Base-by-base conservation (phyloP, 2,329 filamentous ascomycete species). In the Claviceps arundinis region DNA sequence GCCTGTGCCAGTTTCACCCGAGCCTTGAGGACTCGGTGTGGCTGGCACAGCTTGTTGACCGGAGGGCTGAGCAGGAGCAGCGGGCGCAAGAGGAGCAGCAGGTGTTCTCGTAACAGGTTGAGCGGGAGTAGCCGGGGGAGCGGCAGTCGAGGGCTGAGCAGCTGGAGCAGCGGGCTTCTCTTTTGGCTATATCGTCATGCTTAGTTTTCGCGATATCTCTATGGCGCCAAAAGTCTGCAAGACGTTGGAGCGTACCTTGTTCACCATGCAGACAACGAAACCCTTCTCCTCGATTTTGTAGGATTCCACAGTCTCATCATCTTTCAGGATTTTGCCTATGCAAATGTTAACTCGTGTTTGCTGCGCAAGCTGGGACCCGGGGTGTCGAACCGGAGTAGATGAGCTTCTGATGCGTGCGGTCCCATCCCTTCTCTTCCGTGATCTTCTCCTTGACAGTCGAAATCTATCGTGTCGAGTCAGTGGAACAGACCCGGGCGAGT, bases 261-360 rank as follows among this genome's bases (percentile, higher is more conserved):
- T 89, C 62, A 95, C 84, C 83, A 98, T 95, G 74, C 93, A 98
- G 55, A 98, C 93, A 63, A 98, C 89, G 68, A 97, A 98, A 40
- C 93, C 93, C 78, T 97, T 98, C 79, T 97, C 93, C 72, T 98
- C 91, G 57, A 98, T 97, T 72, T 89, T 95, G 76, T 97, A 97
- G 42, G 87, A 90, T 70, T 89, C 89, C 61, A 98, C 87, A 2
- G 90, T 95, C 66, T 96, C 93, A 56, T 89, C 89, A 85, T 98
- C 91, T 72, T 96, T 91, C 59, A 98, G 76, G 62, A 98, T 97
- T 76, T 98, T 98, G 74, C 93, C 90, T 96, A 61, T 52, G 30
- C 11, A 24, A 54, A 24, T n/a, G 58, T 62, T 53, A 64, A n/a
- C n/a, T 48, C 53, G 30, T 47, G 19, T 62, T 48, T 49, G 26